Conservation (phyloP, 1,284 basidiomycete species). For the Porphyrellus sp. region DNA sequence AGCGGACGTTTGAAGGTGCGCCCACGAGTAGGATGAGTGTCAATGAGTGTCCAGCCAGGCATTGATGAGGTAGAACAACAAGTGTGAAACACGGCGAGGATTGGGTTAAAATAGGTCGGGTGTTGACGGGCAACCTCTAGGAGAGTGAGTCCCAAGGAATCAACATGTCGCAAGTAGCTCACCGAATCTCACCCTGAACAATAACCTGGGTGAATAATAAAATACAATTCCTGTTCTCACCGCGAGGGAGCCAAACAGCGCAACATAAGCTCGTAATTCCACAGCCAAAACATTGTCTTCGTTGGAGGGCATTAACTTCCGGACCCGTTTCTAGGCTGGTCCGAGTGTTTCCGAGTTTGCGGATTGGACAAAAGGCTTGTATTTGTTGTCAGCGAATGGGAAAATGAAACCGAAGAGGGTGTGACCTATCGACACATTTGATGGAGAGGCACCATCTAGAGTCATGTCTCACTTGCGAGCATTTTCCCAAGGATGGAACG, state of each 20-base stretch:
- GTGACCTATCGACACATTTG: neutral
- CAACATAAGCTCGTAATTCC: slow-evolving; percentile 4
- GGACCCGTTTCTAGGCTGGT: slow-evolving; percentile 8
- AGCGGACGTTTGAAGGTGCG: slow-evolving; percentile 16
- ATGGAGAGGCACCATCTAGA: neutral
- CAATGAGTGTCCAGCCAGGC: neutral
- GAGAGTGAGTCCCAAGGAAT: neutral
- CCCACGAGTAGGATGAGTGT: neutral
- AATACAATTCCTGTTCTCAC: slow-evolving; percentile 2
- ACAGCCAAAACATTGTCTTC: slow-evolving; percentile 6
- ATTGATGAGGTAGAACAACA: neutral
- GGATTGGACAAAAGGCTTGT: slow-evolving; percentile 4
- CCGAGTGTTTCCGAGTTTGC: slow-evolving; percentile 8
- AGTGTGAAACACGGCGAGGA: neutral
- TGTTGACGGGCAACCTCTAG: no score
- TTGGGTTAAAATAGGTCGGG: no score
- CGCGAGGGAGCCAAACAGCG: slow-evolving; percentile 3
- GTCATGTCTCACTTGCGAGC: neutral
- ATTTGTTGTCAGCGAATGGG: slow-evolving; percentile 9
- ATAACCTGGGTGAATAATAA: slow-evolving; percentile 5
- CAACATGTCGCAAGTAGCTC: neutral
- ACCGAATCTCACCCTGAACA: slow-evolving; percentile 10
- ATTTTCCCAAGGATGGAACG: slow-evolving; percentile 2
- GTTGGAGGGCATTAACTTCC: slow-evolving; percentile 5
- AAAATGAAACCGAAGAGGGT: slow-evolving; percentile 1